Percentiles rank a stretch among this genome's conserved stretches.
phyloP scores from a whole-genome alignment of 495 filamentous ascomycete genomes.

The Aspergillus bridgeri region DNA sequence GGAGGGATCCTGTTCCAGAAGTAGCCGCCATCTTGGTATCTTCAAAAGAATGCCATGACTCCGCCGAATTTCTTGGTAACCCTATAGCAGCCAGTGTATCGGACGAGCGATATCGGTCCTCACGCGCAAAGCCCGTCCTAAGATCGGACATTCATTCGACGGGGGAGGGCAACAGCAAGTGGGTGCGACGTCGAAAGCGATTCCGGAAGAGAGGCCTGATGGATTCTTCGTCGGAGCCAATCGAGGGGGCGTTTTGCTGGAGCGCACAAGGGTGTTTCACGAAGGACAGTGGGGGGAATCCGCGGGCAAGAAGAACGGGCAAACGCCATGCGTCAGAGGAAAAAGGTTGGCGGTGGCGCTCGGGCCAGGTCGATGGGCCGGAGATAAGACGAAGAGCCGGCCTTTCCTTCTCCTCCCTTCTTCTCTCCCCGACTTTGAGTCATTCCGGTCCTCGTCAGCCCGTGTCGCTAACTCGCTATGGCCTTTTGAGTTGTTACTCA shows the following conservation, averaged over 20 bases:
- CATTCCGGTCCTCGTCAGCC: not conserved
- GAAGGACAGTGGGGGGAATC: not conserved
- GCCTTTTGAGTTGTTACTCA: not conserved
- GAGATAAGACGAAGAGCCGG: slow-evolving; percentile 22
- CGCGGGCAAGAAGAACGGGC: not conserved
- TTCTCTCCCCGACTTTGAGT: not conserved
- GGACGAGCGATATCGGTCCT: slow-evolving; percentile 27
- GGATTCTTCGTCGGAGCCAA: not conserved
- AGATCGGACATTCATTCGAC: slow-evolving; percentile 26
- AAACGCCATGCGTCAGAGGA: slow-evolving; percentile 10
- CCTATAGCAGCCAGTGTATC: slow-evolving; percentile 11
- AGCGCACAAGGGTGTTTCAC: not conserved
- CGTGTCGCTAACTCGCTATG: not conserved
- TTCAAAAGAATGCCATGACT: slow-evolving; percentile 40
- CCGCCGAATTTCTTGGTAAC: slow-evolving; percentile 6
- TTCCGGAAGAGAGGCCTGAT: not conserved
- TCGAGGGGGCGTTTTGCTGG: not conserved
- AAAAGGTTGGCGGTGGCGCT: slow-evolving; percentile 29
- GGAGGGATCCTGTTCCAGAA: slow-evolving; percentile 26
- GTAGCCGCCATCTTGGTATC: slow-evolving; percentile 34
- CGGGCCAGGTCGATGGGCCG: slow-evolving; percentile 11
- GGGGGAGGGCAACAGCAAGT: not conserved
- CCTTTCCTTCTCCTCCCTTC: slow-evolving; percentile 3
- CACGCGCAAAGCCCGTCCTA: slow-evolving; percentile 18
- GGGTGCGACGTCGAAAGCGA: not conserved